Percentiles rank a stretch among this genome's conserved stretches.
Conservation (phyloP, 73 alveolate species). For the Loxodes magnus region DNA sequence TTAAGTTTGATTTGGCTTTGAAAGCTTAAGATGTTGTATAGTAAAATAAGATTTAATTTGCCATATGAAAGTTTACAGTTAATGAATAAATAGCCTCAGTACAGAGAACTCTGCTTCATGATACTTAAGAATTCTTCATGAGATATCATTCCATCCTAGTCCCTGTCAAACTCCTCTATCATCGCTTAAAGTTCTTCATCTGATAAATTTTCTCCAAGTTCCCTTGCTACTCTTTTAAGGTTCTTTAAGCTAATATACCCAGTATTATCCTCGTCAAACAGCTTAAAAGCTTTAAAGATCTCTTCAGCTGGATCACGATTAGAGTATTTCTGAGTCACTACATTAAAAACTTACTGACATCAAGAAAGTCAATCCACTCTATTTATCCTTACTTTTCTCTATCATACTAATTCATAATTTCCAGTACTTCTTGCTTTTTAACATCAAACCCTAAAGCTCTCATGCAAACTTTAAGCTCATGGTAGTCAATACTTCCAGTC, state of each 20-base stretch:
- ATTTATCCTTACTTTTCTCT: slow-evolving; percentile 50
- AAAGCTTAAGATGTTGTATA: no score
- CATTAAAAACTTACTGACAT: no score
- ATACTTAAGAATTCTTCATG: slow-evolving; percentile 69
- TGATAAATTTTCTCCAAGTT: slow-evolving; percentile 75
- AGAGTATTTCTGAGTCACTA: slow-evolving; percentile 63
- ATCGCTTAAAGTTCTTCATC: slow-evolving; percentile 86
- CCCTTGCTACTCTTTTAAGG: slow-evolving; percentile 75
- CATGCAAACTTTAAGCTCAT: slow-evolving; percentile 78
- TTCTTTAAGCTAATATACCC: slow-evolving; percentile 79
- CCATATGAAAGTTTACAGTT: no score
- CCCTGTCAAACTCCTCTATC: slow-evolving; percentile 81
- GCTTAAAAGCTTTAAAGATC: slow-evolving; percentile 63
- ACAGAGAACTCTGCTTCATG: slow-evolving; percentile 71
- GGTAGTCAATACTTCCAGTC: slow-evolving; percentile 57
- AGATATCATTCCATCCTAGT: slow-evolving; percentile 85
- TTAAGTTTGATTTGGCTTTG: no score
- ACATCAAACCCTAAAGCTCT: slow-evolving; percentile 68
- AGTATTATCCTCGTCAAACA: slow-evolving; percentile 81
- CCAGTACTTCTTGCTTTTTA: slow-evolving; percentile 56
- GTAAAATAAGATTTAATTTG: no score
- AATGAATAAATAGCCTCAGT: no score
- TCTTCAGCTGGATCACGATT: slow-evolving; percentile 84
- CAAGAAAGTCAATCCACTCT: slow-evolving; percentile 64
- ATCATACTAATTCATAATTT: slow-evolving; percentile 46